These are phyloP conservation scores for Scytalidium sp. DNA, from an alignment of 2,329 filamentous ascomycete genomes.

Conservation along the genomic window DNA sequence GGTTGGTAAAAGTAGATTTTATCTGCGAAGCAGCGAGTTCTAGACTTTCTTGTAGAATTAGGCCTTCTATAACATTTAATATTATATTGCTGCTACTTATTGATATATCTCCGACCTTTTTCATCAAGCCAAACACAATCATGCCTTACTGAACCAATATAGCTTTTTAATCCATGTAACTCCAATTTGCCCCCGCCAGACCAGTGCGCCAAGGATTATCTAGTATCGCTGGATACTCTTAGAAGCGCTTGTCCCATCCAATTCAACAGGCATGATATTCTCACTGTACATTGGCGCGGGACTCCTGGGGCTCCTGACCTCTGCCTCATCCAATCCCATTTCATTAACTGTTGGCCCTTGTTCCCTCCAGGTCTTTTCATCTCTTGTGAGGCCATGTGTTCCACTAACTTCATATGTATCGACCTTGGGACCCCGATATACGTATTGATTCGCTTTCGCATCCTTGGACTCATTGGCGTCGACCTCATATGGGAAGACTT, in stretches of 20 bases:
- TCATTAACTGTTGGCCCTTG: neutral
- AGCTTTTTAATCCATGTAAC: neutral
- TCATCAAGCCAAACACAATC: neutral
- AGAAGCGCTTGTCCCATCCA: neutral
- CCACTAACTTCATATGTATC: conserved; percentile 15
- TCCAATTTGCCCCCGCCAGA: no score
- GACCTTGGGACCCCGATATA: conserved; percentile 9
- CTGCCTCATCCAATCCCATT: neutral
- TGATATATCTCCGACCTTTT: neutral
- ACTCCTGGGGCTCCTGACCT: neutral
- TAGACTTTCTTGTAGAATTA: neutral
- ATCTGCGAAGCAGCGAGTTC: neutral
- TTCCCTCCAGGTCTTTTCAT: neutral
- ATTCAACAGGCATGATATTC: neutral
- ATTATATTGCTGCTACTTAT: neutral
- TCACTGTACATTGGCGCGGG: neutral
- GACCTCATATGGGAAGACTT: conserved; percentile 13
- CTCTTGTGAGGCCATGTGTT: neutral
- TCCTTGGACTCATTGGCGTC: conserved; percentile 7
- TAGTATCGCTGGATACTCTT: neutral
- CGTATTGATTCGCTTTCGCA: conserved; percentile 2
- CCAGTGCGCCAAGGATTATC: no score
- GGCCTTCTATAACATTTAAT: neutral
- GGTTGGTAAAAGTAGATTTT: neutral
- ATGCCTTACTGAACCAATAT: neutral